Conservation (phyloP, 306 rosid species). For the Prunus salicina region DNA sequence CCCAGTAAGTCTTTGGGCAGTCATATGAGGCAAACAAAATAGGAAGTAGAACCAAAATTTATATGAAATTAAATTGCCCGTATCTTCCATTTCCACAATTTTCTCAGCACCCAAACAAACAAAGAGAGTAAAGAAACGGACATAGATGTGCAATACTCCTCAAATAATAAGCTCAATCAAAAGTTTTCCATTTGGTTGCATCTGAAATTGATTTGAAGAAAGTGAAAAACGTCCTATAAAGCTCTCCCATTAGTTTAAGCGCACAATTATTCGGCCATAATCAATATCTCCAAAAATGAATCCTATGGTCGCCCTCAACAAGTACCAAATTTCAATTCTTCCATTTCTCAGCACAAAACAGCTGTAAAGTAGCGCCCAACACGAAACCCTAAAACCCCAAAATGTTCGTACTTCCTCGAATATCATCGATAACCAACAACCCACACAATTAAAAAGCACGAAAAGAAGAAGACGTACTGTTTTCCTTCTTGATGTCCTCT, state of each 20-base stretch:
- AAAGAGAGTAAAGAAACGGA: background rate
- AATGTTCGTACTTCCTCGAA: background rate
- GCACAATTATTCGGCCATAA: background rate
- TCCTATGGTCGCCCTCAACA: background rate
- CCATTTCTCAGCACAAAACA: background rate
- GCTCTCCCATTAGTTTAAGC: background rate
- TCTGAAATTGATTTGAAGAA: background rate
- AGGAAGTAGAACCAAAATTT: background rate
- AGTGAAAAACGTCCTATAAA: too few species aligned
- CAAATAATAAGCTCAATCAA: background rate
- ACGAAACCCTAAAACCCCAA: slow-evolving; percentile 17
- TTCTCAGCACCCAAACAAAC: slow-evolving; percentile 1
- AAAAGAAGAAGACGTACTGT: slow-evolving; percentile 29
- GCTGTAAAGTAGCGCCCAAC: background rate
- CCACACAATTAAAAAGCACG: background rate
- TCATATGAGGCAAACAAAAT: background rate
- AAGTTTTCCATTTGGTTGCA: background rate
- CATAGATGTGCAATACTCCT: background rate
- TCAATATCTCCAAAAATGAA: background rate
- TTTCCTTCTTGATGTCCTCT: slow-evolving; percentile 76
- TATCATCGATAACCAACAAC: background rate
- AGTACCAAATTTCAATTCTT: background rate
- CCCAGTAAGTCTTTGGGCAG: background rate
- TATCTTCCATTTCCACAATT: background rate
- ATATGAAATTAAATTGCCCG: background rate